Evolutionary conservation across 2,329 filamentous ascomycete genomes (phyloP), one percentile per base, ranked within the genome.

Genomic region (Fusarium haematococcum): DNA sequence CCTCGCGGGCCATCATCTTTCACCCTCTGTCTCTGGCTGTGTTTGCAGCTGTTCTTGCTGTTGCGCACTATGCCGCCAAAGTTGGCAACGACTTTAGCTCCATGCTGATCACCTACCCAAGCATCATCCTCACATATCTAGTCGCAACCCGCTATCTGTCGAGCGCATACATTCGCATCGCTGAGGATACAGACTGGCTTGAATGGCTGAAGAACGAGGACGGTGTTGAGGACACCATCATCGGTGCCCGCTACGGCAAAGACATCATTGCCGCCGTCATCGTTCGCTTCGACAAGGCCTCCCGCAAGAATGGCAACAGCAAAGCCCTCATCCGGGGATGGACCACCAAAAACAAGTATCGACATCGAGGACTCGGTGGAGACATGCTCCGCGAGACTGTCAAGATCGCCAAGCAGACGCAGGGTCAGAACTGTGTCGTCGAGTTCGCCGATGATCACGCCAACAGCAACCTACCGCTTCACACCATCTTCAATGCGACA

Each of bases 391-490:
- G 93, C 75, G 91, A 94, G 77, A 93, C 92, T 3, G 90, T 95
- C 8, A 86, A 86, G 72, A 80, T 92, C 57, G 91, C 92, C 63
- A 88, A 89, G 74, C 89, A 90, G 81, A 88, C 87, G 74, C 90
- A 91, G 58, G 92, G 93, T 30, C 87, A 88, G 56, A 88, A 86
- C 9, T 88, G 87, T 5, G 84, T 88, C 58, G 85, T 95, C 64
- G 88, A 90, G 14, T 97, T 97, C 81, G 93, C 92, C 5, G 83
- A 86, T n/a, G 89, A 92, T 68, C 94, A 97, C 86, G 94, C 93
- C 57, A 95, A 95, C 86, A 90, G 90, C 71, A 82, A 82, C 33
- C 86, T 88, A 75, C 82, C 93, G 14, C 80, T 94, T 48, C 88
- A 89, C 32, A 83, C 84, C 57, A 81, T 89, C 48, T 93, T 93